Evolutionary conservation across 1,284 basidiomycete genomes (phyloP).

Genomic region (Neolentinus lepideus): DNA sequence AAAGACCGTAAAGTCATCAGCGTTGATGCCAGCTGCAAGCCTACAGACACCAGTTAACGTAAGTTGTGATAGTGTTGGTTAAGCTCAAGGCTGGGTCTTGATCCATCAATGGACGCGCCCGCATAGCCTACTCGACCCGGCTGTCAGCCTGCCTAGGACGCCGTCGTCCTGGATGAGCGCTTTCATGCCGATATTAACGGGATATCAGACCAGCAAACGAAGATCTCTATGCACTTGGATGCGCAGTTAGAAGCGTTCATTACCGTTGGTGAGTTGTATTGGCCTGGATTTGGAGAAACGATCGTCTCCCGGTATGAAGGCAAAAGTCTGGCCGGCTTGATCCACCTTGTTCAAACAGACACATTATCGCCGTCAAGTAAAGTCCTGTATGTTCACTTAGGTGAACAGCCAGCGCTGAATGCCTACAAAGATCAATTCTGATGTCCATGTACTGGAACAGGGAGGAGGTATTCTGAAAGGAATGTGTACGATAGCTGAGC

Average conservation of each 20-base stretch:
- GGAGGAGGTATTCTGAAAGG: too few species aligned
- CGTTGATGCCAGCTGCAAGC: conserved; percentile 18
- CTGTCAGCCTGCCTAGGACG: conserved; percentile 15
- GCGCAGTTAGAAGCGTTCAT: conserved; percentile 8
- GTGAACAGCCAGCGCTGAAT: conserved; percentile 19
- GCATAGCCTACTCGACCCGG: conserved; percentile 17
- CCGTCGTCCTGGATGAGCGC: conserved; percentile 17
- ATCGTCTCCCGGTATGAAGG: conserved; percentile 21
- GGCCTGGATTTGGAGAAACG: conserved; percentile 7
- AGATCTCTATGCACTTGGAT: conserved; percentile 19
- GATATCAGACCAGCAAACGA: conserved; percentile 17
- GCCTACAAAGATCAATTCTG: conserved; percentile 10
- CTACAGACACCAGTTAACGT: conserved; percentile 15
- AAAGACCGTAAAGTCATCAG: conserved; percentile 15
- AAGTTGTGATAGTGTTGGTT: conserved; percentile 6
- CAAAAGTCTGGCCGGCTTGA: conserved; percentile 20
- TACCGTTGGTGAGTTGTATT: background rate
- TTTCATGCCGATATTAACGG: conserved; percentile 20
- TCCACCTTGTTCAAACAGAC: conserved; percentile 16
- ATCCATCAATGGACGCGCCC: background rate
- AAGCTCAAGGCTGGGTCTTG: too few species aligned
- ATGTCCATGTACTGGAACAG: background rate
- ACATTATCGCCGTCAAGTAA: conserved; percentile 14
- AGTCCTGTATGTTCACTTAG: conserved; percentile 20
- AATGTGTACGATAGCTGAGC: too few species aligned